These are phyloP conservation scores for Diaporthe australafricana DNA, from an alignment of 2,329 filamentous ascomycete species.

Conservation along the genomic window DNA sequence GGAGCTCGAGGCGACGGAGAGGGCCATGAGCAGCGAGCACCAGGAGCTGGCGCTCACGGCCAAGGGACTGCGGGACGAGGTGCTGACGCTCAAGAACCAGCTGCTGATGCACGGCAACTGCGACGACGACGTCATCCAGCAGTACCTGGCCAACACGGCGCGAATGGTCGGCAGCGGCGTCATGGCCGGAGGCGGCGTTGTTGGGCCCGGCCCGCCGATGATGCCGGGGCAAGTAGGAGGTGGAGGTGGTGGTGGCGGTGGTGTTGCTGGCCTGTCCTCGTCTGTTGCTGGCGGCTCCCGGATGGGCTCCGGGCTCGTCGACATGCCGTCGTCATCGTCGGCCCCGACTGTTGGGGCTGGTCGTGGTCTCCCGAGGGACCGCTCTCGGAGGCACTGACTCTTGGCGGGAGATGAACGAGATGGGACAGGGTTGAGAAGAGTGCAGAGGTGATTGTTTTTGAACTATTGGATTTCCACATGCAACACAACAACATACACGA, in stretches of 20 bases:
- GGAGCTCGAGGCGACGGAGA: conserved; percentile 44
- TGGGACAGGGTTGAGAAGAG: not conserved
- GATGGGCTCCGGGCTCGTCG: not conserved
- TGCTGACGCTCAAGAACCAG: conserved; percentile 45
- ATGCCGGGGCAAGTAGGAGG: too few relatives aligned
- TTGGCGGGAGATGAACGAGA: not conserved
- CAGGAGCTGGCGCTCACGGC: conserved; percentile 40
- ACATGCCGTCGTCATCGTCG: not conserved
- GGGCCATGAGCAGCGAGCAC: conserved; percentile 37
- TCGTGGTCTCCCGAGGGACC: not conserved
- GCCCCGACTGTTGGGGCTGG: not conserved
- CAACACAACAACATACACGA: conserved; percentile 15
- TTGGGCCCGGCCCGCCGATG: too few relatives aligned
- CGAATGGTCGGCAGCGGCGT: conserved; percentile 21
- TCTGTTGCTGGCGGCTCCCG: not conserved
- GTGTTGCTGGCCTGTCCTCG: not conserved
- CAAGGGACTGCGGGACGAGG: conserved; percentile 43
- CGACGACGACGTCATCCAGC: conserved; percentile 43
- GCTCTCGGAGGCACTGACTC: not conserved
- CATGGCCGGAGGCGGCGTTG: too few relatives aligned
- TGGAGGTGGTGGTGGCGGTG: too few relatives aligned
- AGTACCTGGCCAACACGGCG: conserved; percentile 44
- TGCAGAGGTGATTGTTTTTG: not conserved
- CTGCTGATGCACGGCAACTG: conserved; percentile 46
- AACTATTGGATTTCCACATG: not conserved